Base-by-base conservation (phyloP, 306 rosid genomes). In the Alnus rubra region DNA sequence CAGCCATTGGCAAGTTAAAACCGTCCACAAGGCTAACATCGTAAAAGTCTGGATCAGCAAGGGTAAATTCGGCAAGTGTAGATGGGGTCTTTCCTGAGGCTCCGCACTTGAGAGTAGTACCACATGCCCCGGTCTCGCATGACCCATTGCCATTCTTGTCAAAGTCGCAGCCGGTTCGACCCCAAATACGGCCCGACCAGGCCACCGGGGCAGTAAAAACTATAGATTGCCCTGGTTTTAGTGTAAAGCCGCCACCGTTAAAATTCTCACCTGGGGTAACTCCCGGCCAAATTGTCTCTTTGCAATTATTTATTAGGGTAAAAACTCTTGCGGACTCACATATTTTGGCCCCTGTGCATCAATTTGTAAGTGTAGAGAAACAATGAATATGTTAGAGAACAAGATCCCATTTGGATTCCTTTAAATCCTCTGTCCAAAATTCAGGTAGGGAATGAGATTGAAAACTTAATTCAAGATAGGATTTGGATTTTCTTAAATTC, bases 1-100 rank as follows among this genome's bases (percentile, higher is more conserved):
- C 74, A 0, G 65, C 81, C 0, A 95, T 2, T 1, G 98, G 97
- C 15, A 92, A 84, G 31, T 92, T 95, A 84, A 91, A 95, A 0
- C 98, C 98, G 15, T 95, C 98, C 0, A 95, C 98, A 13, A 95
- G 92, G 70, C 97, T 95, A 13, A 95, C 97, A 67, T 95, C 97
- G 60, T 95, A 95, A 50, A 82, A 95, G 72, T 95, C 97, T 4
- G 7, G 1, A 33, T 1, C 28, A 23, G 89, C 90, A 0, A 95
- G 88, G 1, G 97, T 95, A 35, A 95, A 91, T 35, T 95, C 97
- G 0, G 97, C 98, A 0, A 95, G 97, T 0, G 97, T 81, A 2
- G 97, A 97, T 0, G 98, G 98, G 5, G 97, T 18, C 55, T 90
- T 77, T 3, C 98, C 98, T 0, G 97, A 88, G 16, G 50, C 89